Base-by-base conservation (phyloP, 2,329 filamentous ascomycete species). In the Alternaria sp. region DNA sequence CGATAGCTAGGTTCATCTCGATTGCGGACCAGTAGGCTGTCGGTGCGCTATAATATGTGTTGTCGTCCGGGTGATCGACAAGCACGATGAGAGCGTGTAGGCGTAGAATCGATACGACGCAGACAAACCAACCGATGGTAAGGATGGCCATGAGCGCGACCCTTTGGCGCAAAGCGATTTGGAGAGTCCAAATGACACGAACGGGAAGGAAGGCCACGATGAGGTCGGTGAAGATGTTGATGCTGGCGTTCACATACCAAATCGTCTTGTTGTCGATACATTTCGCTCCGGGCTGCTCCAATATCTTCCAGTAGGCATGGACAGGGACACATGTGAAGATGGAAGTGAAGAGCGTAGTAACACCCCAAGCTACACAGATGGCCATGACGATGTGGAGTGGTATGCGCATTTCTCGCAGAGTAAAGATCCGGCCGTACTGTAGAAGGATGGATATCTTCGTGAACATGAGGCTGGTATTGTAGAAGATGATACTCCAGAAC, bases 91-190 rank as follows among this genome's bases (percentile, higher is more conserved):
- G 57, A 7, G 67, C 51, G 51, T 65, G 52, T 3, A 76, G 64
- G 11, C 74, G 71, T 3, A 75, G 51, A n/a, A 73, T 51, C 3
- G 75, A 75, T 14, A 77, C 69, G 14, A 75, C 59, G 39, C 73
- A 76, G 4, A 75, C 72, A 47, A 75, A 72, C 70, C 72, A 74
- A 42, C 73, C 73, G n/a, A 76, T 64, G 4, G 69, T 71, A 1
- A 76, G 60, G 28, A 74, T 68, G 5, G 47, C 39, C 9, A 74
- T 34, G 1, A 75, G 55, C 4, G 66, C 71, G 7, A 67, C 32
- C 47, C 69, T 73, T 18, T 74, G 71, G 3, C 57, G 59, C 26
- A 49, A 63, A 0, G 67, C 64, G 5, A 74, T 69, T 14, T 71
- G 69, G 9, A 75, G 44, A 0, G 41, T 51, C 73, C 69, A 75